phyloP scores from a whole-genome alignment of 306 rosid species.

The Trifolium fragiferum region DNA sequence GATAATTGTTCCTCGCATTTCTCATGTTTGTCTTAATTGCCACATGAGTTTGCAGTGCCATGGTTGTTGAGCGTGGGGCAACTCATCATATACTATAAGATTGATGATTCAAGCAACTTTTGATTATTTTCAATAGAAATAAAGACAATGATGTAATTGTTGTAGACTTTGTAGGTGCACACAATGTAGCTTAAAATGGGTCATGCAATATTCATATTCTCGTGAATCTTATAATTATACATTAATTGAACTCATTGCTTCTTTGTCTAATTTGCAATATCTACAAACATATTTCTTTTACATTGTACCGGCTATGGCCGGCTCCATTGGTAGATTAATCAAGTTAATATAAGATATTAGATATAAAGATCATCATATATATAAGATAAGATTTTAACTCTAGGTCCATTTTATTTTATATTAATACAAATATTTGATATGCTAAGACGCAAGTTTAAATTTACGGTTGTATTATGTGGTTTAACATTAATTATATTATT shows the following conservation, averaged over 20 bases:
- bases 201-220: slow-evolving; percentile 32
- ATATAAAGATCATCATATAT: not conserved
- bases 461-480: too few species aligned
- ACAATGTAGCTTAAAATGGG: slow-evolving; percentile 15
- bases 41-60: slow-evolving; percentile 20
- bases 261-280: slow-evolving; percentile 25
- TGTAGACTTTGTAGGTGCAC: not conserved
- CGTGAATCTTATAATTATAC: slow-evolving; percentile 54
- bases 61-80: slow-evolving; percentile 40
- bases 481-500: too few species aligned
- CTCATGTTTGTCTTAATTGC: slow-evolving; percentile 54
- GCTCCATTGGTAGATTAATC: slow-evolving; percentile 23
- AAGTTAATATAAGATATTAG: not conserved
- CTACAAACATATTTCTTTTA: slow-evolving; percentile 11
- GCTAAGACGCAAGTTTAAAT: too few species aligned
- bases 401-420: too few species aligned
- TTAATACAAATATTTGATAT: too few species aligned
- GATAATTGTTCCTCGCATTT: slow-evolving; percentile 40
- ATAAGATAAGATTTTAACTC: not conserved
- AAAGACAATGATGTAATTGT: slow-evolving; percentile 1
- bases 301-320: slow-evolving; percentile 36
- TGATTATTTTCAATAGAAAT: not conserved
- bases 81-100: slow-evolving; percentile 6
- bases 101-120: slow-evolving; percentile 25
- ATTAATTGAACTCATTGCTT: slow-evolving; percentile 35